phyloP scores from a whole-genome alignment of 306 rosid species.

The Prunus salicina region DNA sequence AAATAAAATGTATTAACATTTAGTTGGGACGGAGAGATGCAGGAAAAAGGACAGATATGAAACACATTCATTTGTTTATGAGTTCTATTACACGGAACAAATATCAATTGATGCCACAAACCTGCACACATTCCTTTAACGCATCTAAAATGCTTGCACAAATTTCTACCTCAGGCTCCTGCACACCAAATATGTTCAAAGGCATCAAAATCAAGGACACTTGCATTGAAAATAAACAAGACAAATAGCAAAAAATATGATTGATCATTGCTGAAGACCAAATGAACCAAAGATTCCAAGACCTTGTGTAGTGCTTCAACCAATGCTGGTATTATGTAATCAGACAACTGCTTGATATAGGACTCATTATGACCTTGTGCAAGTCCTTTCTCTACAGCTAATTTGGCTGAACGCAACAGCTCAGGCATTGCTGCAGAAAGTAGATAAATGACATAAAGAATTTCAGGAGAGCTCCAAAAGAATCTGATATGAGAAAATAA shows the following conservation, averaged over 20 bases:
- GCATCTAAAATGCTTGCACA: conserved; percentile 94
- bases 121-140: conserved; percentile 91
- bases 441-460: neutral
- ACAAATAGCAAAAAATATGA: neutral
- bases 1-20: no score
- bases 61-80: neutral
- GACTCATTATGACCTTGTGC: conserved; percentile 82
- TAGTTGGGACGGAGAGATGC: no score
- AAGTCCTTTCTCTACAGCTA: conserved; percentile 89
- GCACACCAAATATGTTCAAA: conserved; percentile 29
- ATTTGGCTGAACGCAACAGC: conserved; percentile 81
- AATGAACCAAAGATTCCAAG: neutral
- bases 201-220: neutral
- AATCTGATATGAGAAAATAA: conserved; percentile 5
- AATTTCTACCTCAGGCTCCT: conserved; percentile 97
- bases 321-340: conserved; percentile 78
- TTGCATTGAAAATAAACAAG: neutral
- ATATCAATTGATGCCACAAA: conserved; percentile 17
- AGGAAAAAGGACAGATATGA: neutral
- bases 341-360: conserved; percentile 79
- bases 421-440: conserved; percentile 84
- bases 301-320: conserved; percentile 97
- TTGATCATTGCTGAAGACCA: neutral
- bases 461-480: neutral
- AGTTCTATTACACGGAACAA: neutral